Evolutionary conservation across 2,329 filamentous ascomycete genomes (phyloP), one percentile per base, ranked within the genome.

Genomic region (Colletotrichum viniferum): DNA sequence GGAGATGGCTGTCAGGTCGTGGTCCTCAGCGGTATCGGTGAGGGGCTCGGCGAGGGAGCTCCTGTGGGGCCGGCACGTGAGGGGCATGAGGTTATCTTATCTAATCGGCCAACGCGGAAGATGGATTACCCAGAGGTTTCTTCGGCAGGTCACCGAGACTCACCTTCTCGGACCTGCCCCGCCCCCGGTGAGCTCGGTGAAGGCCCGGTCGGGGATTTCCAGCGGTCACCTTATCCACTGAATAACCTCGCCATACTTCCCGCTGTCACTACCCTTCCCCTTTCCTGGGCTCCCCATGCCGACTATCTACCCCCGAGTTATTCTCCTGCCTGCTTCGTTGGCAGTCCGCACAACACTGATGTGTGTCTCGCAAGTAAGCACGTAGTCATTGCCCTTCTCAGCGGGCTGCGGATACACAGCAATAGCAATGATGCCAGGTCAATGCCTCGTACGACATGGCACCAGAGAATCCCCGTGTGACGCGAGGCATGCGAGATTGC

Each of bases 181-280:
- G 3, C 1, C 1, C 1, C 2, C 26, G 61, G 36, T 67, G 43
- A 67, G n/a, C 7, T 9, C 38, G 72, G 72, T 58, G 32, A 61
- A 52, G 7, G 9, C 62, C 62, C 6, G 36, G 32, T 64, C 66
- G 72, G 72, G 55, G 28, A 74, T 55, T 73, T 63, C 62, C 10
- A 24, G 68, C 58, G 48, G 43, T 21, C 3, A 48, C n/a, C 43
- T 62, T 75, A 68, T 73, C 73, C 73, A 73, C 73, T 75, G 73
- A 63, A 75, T 72, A 75, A 72, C 73, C 73, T 75, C 62, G 24
- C 55, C 55, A 72, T 24, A 67, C 73, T 75, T 74, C 73, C 73
- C 73, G 73, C 73, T 75, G 69, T 75, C 73, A 75, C 56, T 18
- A 61, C 56, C 58, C 28, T 61, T 30, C 61, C 14, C n/a, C n/a